A percentile compares a stretch with the other conserved stretches of the same genome.
These are phyloP conservation scores for Meyerozyma elateridarum DNA, from an alignment of 1,139 yeast species.

Conservation along the genomic window DNA sequence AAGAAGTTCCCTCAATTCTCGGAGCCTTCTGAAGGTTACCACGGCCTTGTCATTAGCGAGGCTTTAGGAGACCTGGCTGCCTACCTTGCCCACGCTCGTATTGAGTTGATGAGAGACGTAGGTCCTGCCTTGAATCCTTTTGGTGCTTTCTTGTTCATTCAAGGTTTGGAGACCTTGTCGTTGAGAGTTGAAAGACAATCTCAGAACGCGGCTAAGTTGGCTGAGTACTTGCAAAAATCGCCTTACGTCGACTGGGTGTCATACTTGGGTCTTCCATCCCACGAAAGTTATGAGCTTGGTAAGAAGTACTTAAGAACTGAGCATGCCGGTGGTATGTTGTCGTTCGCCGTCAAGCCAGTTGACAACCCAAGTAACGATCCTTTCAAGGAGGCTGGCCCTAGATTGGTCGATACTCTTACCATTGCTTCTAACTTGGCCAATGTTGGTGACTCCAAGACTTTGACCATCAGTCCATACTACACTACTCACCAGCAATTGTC, in stretches of 20 bases:
- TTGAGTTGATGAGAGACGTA: constrained; percentile 84
- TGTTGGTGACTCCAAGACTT: constrained; percentile 93
- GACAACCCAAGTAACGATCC: constrained; percentile 45
- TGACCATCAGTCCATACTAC: constrained; percentile 91
- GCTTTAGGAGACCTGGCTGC: constrained; percentile 80
- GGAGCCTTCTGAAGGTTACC: constrained; percentile 88
- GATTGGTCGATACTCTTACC: constrained; percentile 75
- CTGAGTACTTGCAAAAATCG: constrained; percentile 67
- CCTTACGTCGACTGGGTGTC: constrained; percentile 83
- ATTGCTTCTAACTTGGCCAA: constrained; percentile 91
- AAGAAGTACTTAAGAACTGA: constrained; percentile 68
- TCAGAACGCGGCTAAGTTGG: constrained; percentile 76
- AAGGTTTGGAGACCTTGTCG: constrained; percentile 91
- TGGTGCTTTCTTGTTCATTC: constrained; percentile 77
- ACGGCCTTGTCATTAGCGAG: constrained; percentile 78
- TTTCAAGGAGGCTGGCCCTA: constrained; percentile 71
- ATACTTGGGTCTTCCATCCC: constrained; percentile 84
- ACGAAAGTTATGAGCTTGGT: constrained; percentile 76
- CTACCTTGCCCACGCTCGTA: constrained; percentile 73
- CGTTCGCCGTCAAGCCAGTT: constrained; percentile 79
- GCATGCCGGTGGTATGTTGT: constrained; percentile 81
- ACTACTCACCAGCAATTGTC: constrained; percentile 91
- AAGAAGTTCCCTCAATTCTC: constrained; percentile 88
- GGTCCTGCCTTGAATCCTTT: constrained; percentile 91
- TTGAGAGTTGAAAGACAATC: constrained; percentile 92